Conservation (phyloP, 495 filamentous ascomycete genomes). For the Neurospora sp. region DNA sequence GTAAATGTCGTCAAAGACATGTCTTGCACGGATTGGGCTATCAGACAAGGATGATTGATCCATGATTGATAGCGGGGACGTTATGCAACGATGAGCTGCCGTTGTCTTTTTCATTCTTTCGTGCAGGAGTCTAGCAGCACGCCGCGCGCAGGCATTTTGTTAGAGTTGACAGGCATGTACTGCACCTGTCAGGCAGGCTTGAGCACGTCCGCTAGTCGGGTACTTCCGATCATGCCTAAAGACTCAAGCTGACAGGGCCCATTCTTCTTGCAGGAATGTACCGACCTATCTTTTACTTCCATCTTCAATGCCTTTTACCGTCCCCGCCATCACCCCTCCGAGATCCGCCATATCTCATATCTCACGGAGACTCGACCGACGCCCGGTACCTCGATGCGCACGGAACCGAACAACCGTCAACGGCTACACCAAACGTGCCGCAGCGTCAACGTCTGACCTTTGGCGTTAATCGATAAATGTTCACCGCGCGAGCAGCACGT, state of each 20-base stretch:
- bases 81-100: background rate
- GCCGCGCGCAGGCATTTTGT: background rate
- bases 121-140: background rate
- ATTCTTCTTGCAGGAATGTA: background rate
- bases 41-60: background rate
- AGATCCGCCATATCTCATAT: background rate
- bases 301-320: background rate
- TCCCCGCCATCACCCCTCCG: background rate
- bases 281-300: background rate
- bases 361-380: background rate
- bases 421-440: background rate
- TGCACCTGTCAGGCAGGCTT: background rate
- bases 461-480: background rate
- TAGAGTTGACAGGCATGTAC: background rate
- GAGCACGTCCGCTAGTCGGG: background rate
- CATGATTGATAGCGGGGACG: background rate
- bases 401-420: background rate
- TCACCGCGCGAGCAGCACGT: background rate
- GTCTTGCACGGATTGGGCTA: background rate
- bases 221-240: background rate
- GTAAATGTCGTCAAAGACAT: conserved; percentile 22
- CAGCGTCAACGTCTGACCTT: background rate
- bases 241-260: background rate
- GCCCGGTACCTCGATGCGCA: background rate
- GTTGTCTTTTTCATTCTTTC: background rate